Conservation (phyloP, 768 basidiomycete genomes). For the Suillus lakei region DNA sequence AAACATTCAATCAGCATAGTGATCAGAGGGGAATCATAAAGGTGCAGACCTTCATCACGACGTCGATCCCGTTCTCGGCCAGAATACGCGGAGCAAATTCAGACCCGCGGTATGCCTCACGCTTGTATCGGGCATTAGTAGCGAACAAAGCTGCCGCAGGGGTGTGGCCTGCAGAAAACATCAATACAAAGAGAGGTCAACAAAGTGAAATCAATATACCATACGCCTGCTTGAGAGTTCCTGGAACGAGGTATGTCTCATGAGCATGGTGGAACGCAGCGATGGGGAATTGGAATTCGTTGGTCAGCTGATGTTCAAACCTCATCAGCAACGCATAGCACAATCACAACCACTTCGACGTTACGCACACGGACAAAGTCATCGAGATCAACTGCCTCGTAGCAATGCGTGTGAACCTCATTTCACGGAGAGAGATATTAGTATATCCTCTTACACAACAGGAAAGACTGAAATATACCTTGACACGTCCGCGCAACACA, state of each 20-base stretch:
- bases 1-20: constrained; percentile 13
- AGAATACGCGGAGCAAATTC: constrained; percentile 69
- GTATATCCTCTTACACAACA: constrained; percentile 1
- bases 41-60: constrained; percentile 60
- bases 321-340: background rate
- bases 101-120: constrained; percentile 65
- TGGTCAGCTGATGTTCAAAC: constrained; percentile 62
- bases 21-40: constrained; percentile 24
- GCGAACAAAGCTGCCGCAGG: constrained; percentile 85
- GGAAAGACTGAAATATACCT: constrained; percentile 39
- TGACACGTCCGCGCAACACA: constrained; percentile 85
- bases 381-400: constrained; percentile 69
- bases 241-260: constrained; percentile 89
- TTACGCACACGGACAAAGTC: constrained; percentile 63
- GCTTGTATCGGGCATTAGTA: constrained; percentile 71
- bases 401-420: constrained; percentile 46
- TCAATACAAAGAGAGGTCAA: background rate
- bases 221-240: constrained; percentile 75
- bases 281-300: constrained; percentile 88
- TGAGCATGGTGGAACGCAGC: constrained; percentile 88
- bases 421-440: background rate
- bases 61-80: constrained; percentile 57
- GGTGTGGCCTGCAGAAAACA: constrained; percentile 43
- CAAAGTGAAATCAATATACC: constrained; percentile 20
- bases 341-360: background rate